Evolutionary conservation across 352 stramenopile species (phyloP), one percentile per base, ranked within the genome.

Genomic region (Blastocystis sp.): DNA sequence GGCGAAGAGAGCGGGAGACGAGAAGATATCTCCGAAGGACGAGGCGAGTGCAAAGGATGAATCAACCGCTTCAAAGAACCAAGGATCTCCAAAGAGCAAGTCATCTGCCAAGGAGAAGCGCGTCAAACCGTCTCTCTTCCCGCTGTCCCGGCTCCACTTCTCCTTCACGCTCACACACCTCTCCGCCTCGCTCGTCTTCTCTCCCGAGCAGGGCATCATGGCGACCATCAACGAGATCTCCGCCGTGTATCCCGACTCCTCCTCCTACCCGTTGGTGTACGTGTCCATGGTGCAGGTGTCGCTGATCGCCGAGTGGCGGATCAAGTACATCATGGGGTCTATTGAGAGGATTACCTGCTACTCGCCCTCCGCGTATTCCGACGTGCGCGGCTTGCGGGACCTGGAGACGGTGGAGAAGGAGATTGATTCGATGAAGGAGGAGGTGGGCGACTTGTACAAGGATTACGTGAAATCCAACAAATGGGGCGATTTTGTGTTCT

Each of bases 341-440:
- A 16, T 85, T 13, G 74, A 66, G 3, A 85, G 55, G 24, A 66
- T 85, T 21, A 51, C 74, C 2, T 29, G 65, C 4, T 85, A 85
- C 45, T 85, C 74, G 19, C 74, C 74, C 13, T 39, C 10, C 6
- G 37, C 29, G 4, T 85, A 85, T 41, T 55, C 26, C 3, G 66
- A 77, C 16, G 0, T 77, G 21, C n/a, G 10, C 41, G 31, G 51
- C 1, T 0, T 70, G 26, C 41, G 66, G 3, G n/a, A 50, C n/a
- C 12, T 59, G 31, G 51, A 55, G 31, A 31, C 31, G 2, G 33
- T 13, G 2, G 50, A 85, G 21, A 4, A 16, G 16, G 39, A 29
- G 19, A 70, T 70, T 3, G n/a, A 50, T 41, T 51, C 35, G 12
- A 6, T 63, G 1, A 29, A 26, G 26, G 39, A 39, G 31, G 10